These are phyloP conservation scores for Brettanomyces naardenensis DNA, from an alignment of 805 yeast genomes.

Conservation along the genomic window DNA sequence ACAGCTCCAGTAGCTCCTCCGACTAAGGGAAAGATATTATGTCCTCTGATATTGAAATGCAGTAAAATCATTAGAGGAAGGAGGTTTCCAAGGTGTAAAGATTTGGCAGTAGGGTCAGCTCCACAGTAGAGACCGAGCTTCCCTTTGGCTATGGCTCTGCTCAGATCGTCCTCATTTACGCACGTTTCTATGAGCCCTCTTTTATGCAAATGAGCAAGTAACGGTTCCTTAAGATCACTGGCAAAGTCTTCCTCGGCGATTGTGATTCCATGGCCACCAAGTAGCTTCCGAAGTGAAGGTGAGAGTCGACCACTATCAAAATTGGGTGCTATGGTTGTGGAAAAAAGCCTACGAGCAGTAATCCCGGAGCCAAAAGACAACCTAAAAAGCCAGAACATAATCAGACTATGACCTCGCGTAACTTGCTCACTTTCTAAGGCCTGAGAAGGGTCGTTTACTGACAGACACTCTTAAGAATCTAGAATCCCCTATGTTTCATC, in stretches of 20 bases:
- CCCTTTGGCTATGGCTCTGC: slow-evolving; percentile 16
- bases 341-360: not conserved
- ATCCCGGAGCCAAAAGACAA: not conserved
- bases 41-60: slow-evolving; percentile 82
- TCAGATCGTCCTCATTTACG: slow-evolving; percentile 27
- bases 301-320: slow-evolving; percentile 8
- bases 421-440: too few species aligned
- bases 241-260: slow-evolving; percentile 16
- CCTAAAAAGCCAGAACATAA: not conserved
- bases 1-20: slow-evolving; percentile 96
- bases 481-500: too few species aligned
- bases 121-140: slow-evolving; percentile 75
- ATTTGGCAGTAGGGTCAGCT: slow-evolving; percentile 90
- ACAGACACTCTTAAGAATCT: too few species aligned
- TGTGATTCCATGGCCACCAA: slow-evolving; percentile 14
- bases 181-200: slow-evolving; percentile 40
- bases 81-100: slow-evolving; percentile 86
- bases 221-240: slow-evolving; percentile 28
- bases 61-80: slow-evolving; percentile 79
- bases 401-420: too few species aligned
- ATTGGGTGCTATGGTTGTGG: not conserved
- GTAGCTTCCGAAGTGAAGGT: slow-evolving; percentile 11
- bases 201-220: slow-evolving; percentile 31
- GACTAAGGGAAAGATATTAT: slow-evolving; percentile 71
- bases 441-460: too few species aligned